Base-by-base conservation (phyloP, 2,329 filamentous ascomycete genomes). In the Zasmidium cellare region DNA sequence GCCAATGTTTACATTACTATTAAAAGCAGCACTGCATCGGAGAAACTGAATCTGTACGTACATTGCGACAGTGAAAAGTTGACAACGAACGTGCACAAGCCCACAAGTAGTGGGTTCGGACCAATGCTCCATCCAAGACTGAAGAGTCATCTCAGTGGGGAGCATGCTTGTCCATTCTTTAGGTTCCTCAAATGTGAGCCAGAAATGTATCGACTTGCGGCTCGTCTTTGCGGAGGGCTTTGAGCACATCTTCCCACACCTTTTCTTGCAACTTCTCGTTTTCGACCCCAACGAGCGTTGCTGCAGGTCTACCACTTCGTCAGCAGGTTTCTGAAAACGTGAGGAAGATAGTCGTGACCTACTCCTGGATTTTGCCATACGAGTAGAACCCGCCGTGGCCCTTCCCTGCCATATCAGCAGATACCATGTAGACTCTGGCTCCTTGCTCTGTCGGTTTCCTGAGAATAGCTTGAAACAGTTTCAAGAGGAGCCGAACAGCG, bases 351-450 rank as follows among this genome's bases (percentile, higher is more conserved):
- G 14, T 14, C 7, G 14, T 7, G 28, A 31, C 62, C 58, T 20
- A 61, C 59, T 51, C 53, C 23, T 38, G 20, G 11, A 65, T 55
- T 14, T 41, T 35, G 24, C 63, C 62, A 23, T 61, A 6, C 48
- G 50, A 22, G 54, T 52, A 64, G 25, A 65, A 64, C 23, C 46
- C 25, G 3, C 64, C 61, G 51, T 66, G 61, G 3, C 52, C 60
- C 20, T 62, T 49, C 45, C 56, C 48, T 7, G 56, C 59, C 22
- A 59, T 25, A 12, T 35, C 35, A 11, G 61, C 16, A 2, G 52
- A 61, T 22, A 49, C 58, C 20, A 66, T 57, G 35, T 66, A 66
- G 2, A 52, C 59, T 45, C 61, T 20, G 12, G 62, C 52, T 0
- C 64, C 61, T 41, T 63, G 46, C 46, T 66, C 64, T 9, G 58